Evolutionary conservation across 495 filamentous ascomycete species (phyloP).

Genomic region (Clohesyomyces aquaticus): DNA sequence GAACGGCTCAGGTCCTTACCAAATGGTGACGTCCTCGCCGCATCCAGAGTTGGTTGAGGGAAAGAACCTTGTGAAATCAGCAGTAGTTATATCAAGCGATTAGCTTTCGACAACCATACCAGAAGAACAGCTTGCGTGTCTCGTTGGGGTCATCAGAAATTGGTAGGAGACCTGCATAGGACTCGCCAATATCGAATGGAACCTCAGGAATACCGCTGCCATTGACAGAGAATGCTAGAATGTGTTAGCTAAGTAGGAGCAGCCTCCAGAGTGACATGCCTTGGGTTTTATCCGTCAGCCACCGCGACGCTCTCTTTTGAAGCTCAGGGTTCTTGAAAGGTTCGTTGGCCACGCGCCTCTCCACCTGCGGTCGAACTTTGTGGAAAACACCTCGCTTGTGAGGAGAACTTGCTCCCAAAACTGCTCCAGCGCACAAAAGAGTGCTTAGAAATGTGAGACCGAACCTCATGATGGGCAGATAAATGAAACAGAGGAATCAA

Average conservation of each 20-base stretch:
- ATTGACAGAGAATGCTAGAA: conserved; percentile 64
- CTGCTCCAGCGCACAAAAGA: conserved; percentile 28
- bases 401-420: conserved; percentile 21
- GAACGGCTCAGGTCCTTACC: conserved; percentile 13
- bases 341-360: conserved; percentile 24
- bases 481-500: conserved; percentile 1
- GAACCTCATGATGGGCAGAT: conserved; percentile 30
- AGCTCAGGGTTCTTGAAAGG: conserved; percentile 30
- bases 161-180: conserved; percentile 74
- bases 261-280: conserved; percentile 5
- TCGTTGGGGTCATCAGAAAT: conserved; percentile 60
- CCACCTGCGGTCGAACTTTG: conserved; percentile 18
- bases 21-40: conserved; percentile 36
- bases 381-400: conserved; percentile 19
- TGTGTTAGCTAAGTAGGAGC: background rate
- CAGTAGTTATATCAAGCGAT: background rate
- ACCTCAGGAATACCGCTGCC: conserved; percentile 71
- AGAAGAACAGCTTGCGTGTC: conserved; percentile 68
- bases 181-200: conserved; percentile 75
- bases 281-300: conserved; percentile 32
- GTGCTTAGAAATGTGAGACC: conserved; percentile 17
- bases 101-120: conserved; percentile 65
- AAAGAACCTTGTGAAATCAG: conserved; percentile 35
- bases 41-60: conserved; percentile 27
- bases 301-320: conserved; percentile 29